Percentiles rank a stretch among this genome's conserved stretches.
Conservation (phyloP, 345 rosid species). For the Populus deltoides region DNA sequence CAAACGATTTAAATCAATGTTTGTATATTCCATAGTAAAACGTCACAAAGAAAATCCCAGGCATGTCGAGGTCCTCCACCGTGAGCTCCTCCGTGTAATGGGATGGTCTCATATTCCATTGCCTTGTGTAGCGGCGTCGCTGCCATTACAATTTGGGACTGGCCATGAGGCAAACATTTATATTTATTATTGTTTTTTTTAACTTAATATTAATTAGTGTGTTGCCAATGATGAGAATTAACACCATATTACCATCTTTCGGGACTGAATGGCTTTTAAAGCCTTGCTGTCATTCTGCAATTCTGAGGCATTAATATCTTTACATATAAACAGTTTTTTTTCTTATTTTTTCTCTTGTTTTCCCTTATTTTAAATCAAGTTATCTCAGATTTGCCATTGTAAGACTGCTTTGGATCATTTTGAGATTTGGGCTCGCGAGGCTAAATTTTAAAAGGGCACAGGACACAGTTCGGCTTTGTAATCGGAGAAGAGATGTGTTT, state of each 20-base stretch:
- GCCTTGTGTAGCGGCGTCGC: conserved; percentile 2
- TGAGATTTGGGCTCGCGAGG: too few species aligned
- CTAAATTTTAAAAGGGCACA: too few species aligned
- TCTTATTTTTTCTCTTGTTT: too few species aligned
- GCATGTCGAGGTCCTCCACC: not conserved
- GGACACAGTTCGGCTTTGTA: too few species aligned
- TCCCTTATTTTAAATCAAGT: too few species aligned
- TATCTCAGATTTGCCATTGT: too few species aligned
- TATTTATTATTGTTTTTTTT: not conserved
- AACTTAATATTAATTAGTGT: not conserved
- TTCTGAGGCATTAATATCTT: conserved; percentile 37
- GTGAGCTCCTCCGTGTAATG: not conserved
- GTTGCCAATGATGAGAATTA: conserved; percentile 38
- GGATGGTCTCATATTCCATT: conserved; percentile 1
- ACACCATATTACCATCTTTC: conserved; percentile 43
- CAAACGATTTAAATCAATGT: not conserved
- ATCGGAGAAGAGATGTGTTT: too few species aligned
- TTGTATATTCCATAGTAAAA: not conserved
- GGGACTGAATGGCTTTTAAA: conserved; percentile 50
- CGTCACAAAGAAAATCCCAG: not conserved
- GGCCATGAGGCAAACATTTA: not conserved
- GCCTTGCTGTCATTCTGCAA: conserved; percentile 53
- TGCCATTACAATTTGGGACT: conserved; percentile 1
- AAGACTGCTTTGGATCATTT: too few species aligned
- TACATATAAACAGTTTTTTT: not conserved